phyloP scores from a whole-genome alignment of 2,329 filamentous ascomycete species.

The Ascochyta rabiei region DNA sequence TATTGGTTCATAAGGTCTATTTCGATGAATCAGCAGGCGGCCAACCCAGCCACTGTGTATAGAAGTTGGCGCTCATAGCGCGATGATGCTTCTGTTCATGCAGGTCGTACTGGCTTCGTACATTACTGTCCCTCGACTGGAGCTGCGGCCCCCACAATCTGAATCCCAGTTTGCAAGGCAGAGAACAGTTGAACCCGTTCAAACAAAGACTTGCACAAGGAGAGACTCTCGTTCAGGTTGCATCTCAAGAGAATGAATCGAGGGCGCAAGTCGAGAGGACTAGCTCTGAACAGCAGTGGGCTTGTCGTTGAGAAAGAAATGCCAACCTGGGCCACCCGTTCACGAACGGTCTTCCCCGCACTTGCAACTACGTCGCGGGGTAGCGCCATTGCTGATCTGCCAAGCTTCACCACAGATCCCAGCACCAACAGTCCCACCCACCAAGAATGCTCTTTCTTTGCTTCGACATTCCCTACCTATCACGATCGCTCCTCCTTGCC shows the following conservation, averaged over 20 bases:
- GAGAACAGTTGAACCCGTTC: not conserved
- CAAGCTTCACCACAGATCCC: not conserved
- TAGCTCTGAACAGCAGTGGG: not conserved
- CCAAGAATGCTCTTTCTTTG: conserved; percentile 9
- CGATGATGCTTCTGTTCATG: not conserved
- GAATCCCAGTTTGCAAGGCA: too few relatives aligned
- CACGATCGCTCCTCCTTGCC: conserved; percentile 4
- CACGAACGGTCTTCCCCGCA: conserved; percentile 11
- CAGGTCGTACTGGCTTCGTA: not conserved
- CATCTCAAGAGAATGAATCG: too few relatives aligned
- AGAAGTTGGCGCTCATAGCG: not conserved
- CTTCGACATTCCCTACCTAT: conserved; percentile 21
- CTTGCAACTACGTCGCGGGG: conserved; percentile 15
- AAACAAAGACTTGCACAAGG: not conserved
- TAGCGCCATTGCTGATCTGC: conserved; percentile 13
- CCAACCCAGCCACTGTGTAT: not conserved
- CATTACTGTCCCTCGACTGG: not conserved
- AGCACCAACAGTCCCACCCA: conserved; percentile 7
- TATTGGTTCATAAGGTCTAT: not conserved
- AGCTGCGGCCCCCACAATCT: not conserved
- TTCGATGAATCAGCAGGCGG: not conserved
- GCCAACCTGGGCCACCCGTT: conserved; percentile 3
- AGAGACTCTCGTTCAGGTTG: too few relatives aligned
- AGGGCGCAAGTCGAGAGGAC: not conserved
- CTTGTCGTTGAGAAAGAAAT: not conserved